phyloP scores from a whole-genome alignment of 2,329 filamentous ascomycete genomes.

The Apiospora marii region DNA sequence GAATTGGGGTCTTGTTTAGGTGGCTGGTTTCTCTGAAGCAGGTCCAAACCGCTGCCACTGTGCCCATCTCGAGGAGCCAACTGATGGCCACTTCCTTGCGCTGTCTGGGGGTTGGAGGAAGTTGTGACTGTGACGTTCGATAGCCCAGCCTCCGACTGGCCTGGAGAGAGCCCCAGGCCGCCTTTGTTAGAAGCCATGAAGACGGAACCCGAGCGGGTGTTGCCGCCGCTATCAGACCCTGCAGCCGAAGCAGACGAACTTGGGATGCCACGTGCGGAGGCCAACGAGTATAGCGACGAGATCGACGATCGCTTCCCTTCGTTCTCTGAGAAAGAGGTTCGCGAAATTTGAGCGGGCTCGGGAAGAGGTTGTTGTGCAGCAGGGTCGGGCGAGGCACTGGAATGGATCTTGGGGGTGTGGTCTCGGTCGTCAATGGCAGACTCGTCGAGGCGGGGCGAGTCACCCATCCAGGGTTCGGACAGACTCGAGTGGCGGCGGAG shows the following conservation, averaged over 20 bases:
- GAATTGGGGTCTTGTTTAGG: constrained; percentile 40
- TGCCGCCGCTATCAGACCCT: constrained; percentile 56
- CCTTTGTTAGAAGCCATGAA: constrained; percentile 54
- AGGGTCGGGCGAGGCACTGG: constrained; percentile 35
- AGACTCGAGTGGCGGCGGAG: constrained; percentile 52
- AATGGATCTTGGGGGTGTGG: constrained; percentile 55
- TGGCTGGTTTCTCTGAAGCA: constrained; percentile 52
- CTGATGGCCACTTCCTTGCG: constrained; percentile 51
- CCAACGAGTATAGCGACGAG: constrained; percentile 76
- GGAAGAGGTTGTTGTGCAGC: constrained; percentile 48
- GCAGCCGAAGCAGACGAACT: constrained; percentile 61
- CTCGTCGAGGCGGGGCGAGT: constrained; percentile 42
- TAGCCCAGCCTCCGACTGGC: constrained; percentile 59
- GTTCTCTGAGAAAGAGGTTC: constrained; percentile 58
- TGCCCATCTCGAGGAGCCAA: constrained; percentile 49
- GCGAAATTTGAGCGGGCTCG: constrained; percentile 56
- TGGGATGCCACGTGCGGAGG: constrained; percentile 63
- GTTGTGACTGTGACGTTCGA: constrained; percentile 63
- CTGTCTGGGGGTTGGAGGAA: constrained; percentile 54
- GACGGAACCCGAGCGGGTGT: constrained; percentile 51
- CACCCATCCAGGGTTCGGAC: constrained; percentile 52
- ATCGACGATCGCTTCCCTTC: constrained; percentile 72
- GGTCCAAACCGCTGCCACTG: constrained; percentile 52
- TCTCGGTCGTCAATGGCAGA: constrained; percentile 56
- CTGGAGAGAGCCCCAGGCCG: constrained; percentile 48